Base-by-base conservation (phyloP, 192 early-diverging fungal species). In the Spinellus fusiger region DNA sequence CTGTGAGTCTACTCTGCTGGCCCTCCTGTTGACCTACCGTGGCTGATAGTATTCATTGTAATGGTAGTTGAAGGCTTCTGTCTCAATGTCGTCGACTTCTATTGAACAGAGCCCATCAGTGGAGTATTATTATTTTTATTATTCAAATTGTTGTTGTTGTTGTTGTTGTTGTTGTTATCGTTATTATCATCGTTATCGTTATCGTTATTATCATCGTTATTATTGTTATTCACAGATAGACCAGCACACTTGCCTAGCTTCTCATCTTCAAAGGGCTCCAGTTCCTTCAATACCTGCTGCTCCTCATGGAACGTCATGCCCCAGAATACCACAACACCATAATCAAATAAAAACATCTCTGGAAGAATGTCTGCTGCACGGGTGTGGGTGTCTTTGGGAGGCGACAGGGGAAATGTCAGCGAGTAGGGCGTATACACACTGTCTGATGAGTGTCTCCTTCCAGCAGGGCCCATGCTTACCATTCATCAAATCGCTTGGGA, bases 281-380 rank as follows among this genome's bases (percentile, higher is more conserved):
- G 69, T 59, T 91, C 90, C 15, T 76, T 74, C 44, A 98, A 74
- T 33, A 95, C 70, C 47, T 78, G 73, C 23, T 79, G 71, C 58
- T 96, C 94, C 61, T 98, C 93, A 22, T 79, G 69, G 56, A 88
- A 86, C 26, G 85, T 81, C 84, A 95, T 90, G 31, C 93, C 94
- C 96, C 96, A 98, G 64, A 98, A 89, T 0, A 98, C 96, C 13
- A 92, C 83, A 6, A 95, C 94, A 33, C 94, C 93, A 68, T 95
- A 95, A 66, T 94, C 93, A 72, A 98, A 96, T 52, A 88, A 83
- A 64, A 95, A 85, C 47, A 92, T 73, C 70, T 96, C 92, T 31
- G 81, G 77, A 5, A 69, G 65, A 16, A 23, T 13, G 0, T 47
- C 16, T 10, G 10, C 40, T 44, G 40, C 40, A 3, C 15, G 3